These are phyloP conservation scores for Rhodotorula mucilaginosa DNA, from an alignment of 1,284 basidiomycete species.

Conservation along the genomic window DNA sequence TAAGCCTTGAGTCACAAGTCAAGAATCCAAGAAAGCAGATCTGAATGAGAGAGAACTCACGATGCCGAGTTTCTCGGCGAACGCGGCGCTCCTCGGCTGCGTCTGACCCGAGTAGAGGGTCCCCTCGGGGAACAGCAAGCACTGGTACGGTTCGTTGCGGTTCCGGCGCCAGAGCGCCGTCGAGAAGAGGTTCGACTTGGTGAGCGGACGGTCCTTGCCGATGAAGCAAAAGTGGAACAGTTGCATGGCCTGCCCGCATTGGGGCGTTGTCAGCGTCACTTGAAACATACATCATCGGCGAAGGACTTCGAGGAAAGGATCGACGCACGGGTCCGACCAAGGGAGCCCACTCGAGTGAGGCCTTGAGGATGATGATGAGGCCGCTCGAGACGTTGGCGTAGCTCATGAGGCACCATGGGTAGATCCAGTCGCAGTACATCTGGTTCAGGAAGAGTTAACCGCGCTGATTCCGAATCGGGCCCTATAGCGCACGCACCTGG, in stretches of 20 bases:
- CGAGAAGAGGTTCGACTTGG: constrained; percentile 13
- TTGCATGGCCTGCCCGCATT: constrained; percentile 70
- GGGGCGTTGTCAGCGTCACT: neutral
- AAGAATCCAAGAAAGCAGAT: neutral
- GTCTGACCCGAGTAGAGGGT: constrained; percentile 82
- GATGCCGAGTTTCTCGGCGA: constrained; percentile 74
- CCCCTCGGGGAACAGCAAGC: constrained; percentile 89
- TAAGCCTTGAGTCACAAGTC: neutral
- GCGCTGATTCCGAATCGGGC: too few species aligned
- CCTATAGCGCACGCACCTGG: constrained; percentile 26
- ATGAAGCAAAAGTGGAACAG: constrained; percentile 88
- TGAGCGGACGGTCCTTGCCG: constrained; percentile 54
- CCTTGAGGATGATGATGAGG: constrained; percentile 85
- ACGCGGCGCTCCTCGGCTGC: constrained; percentile 75
- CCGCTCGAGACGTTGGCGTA: constrained; percentile 31
- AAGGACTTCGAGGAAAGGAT: neutral
- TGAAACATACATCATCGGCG: constrained; percentile 10
- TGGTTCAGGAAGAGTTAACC: constrained; percentile 46
- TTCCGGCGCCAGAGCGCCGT: constrained; percentile 8
- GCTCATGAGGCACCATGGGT: constrained; percentile 59
- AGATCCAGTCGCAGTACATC: constrained; percentile 84
- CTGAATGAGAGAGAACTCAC: constrained; percentile 55
- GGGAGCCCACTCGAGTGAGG: constrained; percentile 81
- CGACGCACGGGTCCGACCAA: constrained; percentile 76
- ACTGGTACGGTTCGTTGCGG: constrained; percentile 60